phyloP scores from a whole-genome alignment of 495 filamentous ascomycete genomes.

The Penicillium parvum region DNA sequence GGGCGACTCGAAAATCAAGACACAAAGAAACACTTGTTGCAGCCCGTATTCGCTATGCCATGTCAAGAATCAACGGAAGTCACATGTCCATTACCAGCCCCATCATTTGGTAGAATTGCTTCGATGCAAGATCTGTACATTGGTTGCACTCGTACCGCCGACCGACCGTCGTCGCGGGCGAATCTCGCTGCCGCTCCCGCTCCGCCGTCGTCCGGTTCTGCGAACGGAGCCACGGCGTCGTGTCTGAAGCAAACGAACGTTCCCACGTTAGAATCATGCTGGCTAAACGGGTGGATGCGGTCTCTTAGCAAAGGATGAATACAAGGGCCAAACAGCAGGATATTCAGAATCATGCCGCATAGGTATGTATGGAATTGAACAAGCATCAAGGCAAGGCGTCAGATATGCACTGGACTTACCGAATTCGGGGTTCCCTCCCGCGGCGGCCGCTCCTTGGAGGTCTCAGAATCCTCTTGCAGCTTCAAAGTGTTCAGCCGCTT shows the following conservation, averaged over 20 bases:
- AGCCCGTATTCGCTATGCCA: constrained; percentile 44
- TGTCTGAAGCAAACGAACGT: constrained; percentile 49
- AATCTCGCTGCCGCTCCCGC: constrained; percentile 45
- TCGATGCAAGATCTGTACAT: constrained; percentile 42
- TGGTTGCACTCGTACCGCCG: constrained; percentile 32
- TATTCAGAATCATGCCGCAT: constrained; percentile 13
- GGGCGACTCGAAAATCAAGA: constrained; percentile 23
- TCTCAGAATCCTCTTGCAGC: constrained; percentile 64
- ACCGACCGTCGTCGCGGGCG: constrained; percentile 43
- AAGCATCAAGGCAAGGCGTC: constrained; percentile 18
- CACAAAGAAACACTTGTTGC: constrained; percentile 30
- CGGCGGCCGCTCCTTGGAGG: constrained; percentile 43
- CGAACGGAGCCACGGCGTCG: constrained; percentile 45
- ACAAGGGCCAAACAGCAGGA: constrained; percentile 17
- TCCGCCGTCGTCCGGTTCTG: constrained; percentile 40
- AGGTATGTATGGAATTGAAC: constrained; percentile 15
- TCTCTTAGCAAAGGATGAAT: constrained; percentile 44
- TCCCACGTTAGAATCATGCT: constrained; percentile 51
- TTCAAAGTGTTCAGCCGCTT: constrained; percentile 79
- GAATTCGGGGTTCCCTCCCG: constrained; percentile 39
- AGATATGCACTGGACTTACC: constrained; percentile 37
- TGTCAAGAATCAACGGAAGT: constrained; percentile 29
- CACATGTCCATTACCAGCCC: constrained; percentile 27
- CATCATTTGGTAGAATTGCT: constrained; percentile 45
- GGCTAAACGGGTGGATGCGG: constrained; percentile 32